Conservation (phyloP, 2,329 filamentous ascomycete genomes). For the Arthrobotrys sinensis region DNA sequence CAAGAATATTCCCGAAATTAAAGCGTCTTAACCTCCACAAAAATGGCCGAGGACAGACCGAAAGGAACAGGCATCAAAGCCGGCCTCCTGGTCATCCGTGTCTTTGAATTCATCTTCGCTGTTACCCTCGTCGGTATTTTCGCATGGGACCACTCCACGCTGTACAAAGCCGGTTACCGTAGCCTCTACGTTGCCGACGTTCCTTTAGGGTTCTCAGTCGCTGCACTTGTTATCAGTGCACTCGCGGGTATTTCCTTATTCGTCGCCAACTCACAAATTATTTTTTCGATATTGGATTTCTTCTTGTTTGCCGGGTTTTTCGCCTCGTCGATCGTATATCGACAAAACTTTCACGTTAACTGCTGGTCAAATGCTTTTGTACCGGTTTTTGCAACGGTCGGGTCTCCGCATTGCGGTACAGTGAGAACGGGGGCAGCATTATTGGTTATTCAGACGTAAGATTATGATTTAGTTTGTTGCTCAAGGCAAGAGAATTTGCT, state of each 20-base stretch:
- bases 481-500: neutral
- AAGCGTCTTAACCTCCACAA: neutral
- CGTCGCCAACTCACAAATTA: neutral
- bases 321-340: slow-evolving; percentile 37
- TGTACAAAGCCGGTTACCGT: slow-evolving; percentile 44
- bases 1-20: neutral
- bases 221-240: slow-evolving; percentile 31
- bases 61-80: slow-evolving; percentile 14
- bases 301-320: slow-evolving; percentile 18
- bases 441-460: slow-evolving; percentile 47
- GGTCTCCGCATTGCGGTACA: slow-evolving; percentile 3
- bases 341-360: slow-evolving; percentile 36
- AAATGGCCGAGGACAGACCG: neutral
- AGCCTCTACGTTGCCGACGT: slow-evolving; percentile 22
- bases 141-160: slow-evolving; percentile 61
- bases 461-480: neutral
- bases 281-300: slow-evolving; percentile 22
- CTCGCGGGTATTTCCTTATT: slow-evolving; percentile 18
- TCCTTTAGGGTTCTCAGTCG: slow-evolving; percentile 61
- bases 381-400: slow-evolving; percentile 20
- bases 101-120: slow-evolving; percentile 62
- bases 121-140: slow-evolving; percentile 62
- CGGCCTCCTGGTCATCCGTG: slow-evolving; percentile 56
- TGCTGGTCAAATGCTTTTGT: slow-evolving; percentile 23
- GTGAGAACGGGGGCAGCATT: slow-evolving; percentile 34